Evolutionary conservation across 257 asterid species (phyloP).

Genomic region (Plantago elongata): DNA sequence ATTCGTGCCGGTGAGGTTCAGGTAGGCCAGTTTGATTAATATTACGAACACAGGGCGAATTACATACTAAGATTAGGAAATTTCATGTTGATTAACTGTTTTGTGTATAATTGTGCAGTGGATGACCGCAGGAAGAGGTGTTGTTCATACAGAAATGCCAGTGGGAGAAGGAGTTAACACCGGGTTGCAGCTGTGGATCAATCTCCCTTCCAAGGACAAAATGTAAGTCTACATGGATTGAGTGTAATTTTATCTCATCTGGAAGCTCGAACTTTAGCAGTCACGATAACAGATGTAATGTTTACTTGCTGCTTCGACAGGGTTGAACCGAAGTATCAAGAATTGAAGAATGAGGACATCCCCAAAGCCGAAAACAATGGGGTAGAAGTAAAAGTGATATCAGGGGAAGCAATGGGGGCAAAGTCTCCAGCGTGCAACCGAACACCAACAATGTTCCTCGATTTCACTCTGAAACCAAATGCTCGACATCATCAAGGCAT

Average conservation of each 20-base stretch:
- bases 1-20: conserved; percentile 84
- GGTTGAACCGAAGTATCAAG: conserved; percentile 90
- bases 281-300: no score
- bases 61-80: background rate
- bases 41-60: background rate
- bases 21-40: conserved; percentile 51
- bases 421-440: conserved; percentile 74
- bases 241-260: background rate
- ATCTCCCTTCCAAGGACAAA: conserved; percentile 86
- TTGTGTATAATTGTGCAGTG: conserved; percentile 47
- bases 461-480: conserved; percentile 55
- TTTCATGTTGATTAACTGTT: background rate
- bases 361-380: conserved; percentile 66
- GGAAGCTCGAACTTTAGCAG: no score
- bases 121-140: conserved; percentile 99
- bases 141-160: conserved; percentile 97
- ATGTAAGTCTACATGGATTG: conserved; percentile 41
- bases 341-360: conserved; percentile 52
- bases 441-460: conserved; percentile 90
- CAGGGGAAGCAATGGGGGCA: conserved; percentile 92
- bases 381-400: conserved; percentile 68
- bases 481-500: conserved; percentile 58
- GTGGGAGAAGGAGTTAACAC: conserved; percentile 64
- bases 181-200: conserved; percentile 89
- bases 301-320: conserved; percentile 25